These are phyloP conservation scores for Trametes coccinea DNA, from an alignment of 768 basidiomycete genomes.

Conservation along the genomic window DNA sequence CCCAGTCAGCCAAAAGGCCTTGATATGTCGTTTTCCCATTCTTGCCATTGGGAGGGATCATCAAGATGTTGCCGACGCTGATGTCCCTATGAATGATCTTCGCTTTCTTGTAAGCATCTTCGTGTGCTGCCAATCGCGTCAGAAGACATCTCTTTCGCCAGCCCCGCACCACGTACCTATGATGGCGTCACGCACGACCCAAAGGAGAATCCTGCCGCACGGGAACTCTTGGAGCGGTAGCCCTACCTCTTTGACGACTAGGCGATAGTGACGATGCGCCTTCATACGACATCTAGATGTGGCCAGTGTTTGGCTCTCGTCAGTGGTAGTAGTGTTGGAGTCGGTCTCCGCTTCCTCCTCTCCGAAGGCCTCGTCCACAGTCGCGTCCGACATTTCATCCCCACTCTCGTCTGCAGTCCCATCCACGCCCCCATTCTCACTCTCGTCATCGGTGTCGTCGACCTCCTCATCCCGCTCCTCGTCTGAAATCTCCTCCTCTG, in stretches of 20 bases:
- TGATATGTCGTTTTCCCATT: neutral
- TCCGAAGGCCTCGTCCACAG: no score
- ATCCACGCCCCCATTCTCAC: no score
- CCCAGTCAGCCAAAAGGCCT: conserved; percentile 10
- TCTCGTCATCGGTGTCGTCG: no score
- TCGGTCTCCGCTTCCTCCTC: no score
- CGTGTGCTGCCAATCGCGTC: neutral
- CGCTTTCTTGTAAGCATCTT: conserved; percentile 4
- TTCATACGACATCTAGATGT: neutral
- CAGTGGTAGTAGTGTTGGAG: no score
- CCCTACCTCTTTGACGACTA: neutral
- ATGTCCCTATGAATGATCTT: conserved; percentile 12
- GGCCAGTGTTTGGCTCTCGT: no score
- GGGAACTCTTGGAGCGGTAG: neutral
- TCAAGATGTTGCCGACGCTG: conserved; percentile 17
- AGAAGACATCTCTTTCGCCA: neutral
- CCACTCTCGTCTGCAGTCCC: no score
- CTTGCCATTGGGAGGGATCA: neutral
- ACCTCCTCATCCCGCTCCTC: no score
- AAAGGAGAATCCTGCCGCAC: neutral
- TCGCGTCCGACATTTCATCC: no score
- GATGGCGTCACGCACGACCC: neutral
- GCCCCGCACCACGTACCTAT: neutral
- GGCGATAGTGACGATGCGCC: neutral
- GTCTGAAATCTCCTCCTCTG: no score